Conservation (phyloP, 2,329 filamentous ascomycete genomes). For the Bimuria novae-zelandiae region DNA sequence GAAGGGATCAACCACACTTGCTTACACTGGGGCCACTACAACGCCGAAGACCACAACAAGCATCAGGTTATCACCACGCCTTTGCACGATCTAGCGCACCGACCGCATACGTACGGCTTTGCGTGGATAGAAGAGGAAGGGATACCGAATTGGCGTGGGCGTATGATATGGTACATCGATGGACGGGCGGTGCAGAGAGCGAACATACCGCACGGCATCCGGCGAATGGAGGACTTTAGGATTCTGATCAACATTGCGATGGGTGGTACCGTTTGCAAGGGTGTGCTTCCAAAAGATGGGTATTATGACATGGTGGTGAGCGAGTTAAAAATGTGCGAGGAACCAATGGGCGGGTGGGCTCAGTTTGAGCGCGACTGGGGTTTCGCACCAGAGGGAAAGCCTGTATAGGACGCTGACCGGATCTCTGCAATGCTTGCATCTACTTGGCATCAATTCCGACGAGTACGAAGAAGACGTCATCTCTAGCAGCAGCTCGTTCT, state of each 20-base stretch:
- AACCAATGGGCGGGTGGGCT: constrained; percentile 60
- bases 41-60: constrained; percentile 59
- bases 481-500: background rate
- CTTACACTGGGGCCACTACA: constrained; percentile 63
- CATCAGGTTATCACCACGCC: constrained; percentile 60
- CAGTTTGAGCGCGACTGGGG: constrained; percentile 60
- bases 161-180: constrained; percentile 65
- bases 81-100: constrained; percentile 53
- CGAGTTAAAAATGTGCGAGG: constrained; percentile 57
- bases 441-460: background rate
- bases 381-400: constrained; percentile 37
- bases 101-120: constrained; percentile 60
- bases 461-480: background rate
- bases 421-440: background rate
- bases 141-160: constrained; percentile 49
- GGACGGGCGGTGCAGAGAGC: constrained; percentile 62
- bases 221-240: constrained; percentile 61
- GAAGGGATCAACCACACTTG: constrained; percentile 61
- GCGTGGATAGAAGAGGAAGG: constrained; percentile 58
- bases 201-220: constrained; percentile 56
- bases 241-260: constrained; percentile 66
- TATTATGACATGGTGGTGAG: constrained; percentile 62
- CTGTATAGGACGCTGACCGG: constrained; percentile 21
- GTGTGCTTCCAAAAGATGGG: constrained; percentile 57
- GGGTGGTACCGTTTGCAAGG: constrained; percentile 63